These are phyloP conservation scores for Panicum miliaceum DNA, from an alignment of 176 grass and related monocot species.

Conservation along the genomic window DNA sequence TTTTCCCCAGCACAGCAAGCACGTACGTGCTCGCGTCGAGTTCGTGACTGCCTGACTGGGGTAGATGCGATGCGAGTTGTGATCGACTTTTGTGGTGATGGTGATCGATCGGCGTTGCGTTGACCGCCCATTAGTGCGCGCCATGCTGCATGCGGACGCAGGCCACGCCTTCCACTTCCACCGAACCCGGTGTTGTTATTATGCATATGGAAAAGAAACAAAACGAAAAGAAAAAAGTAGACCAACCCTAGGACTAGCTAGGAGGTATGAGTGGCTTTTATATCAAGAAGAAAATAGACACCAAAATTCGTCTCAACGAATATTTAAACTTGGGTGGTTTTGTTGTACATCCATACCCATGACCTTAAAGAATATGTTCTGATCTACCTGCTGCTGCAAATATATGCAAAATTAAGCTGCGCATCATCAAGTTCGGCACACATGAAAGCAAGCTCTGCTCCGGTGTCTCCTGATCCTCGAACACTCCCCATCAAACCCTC, in stretches of 20 bases:
- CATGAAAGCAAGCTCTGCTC: slow-evolving; percentile 44
- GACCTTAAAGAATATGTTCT: background rate
- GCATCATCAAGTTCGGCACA: slow-evolving; percentile 42
- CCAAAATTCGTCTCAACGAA: too few species aligned
- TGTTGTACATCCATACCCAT: background rate
- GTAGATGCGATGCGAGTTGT: background rate
- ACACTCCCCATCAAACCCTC: slow-evolving; percentile 44
- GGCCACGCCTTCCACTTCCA: too few species aligned
- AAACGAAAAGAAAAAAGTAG: too few species aligned
- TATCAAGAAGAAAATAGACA: too few species aligned
- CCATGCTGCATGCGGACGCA: too few species aligned
- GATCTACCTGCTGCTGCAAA: background rate
- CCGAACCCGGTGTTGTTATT: background rate
- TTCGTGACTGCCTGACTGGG: background rate
- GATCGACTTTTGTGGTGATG: background rate
- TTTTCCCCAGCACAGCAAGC: too few species aligned
- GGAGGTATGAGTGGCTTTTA: too few species aligned
- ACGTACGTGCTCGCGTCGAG: background rate
- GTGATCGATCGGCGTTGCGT: background rate
- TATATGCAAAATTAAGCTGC: background rate
- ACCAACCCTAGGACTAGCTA: too few species aligned
- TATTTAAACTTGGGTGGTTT: too few species aligned
- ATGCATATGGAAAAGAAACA: too few species aligned
- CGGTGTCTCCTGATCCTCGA: slow-evolving; percentile 44
- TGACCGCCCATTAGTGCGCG: slow-evolving; percentile 20